phyloP scores from a whole-genome alignment of 345 rosid species.

The Carallia brachiata region DNA sequence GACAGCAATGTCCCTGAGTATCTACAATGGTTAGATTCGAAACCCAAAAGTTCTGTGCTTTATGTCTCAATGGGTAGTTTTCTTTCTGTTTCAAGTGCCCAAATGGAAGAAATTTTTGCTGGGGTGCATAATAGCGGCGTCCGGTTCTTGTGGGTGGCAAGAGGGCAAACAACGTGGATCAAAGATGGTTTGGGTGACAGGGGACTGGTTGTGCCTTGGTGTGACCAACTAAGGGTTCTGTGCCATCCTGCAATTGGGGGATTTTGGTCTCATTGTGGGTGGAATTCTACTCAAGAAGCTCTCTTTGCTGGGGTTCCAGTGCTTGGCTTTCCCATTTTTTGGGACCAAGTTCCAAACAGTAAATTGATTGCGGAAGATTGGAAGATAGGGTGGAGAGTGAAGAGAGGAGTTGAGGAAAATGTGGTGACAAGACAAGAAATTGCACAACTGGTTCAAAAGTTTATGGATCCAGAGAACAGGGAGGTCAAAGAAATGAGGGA shows the following conservation, averaged over 20 bases:
- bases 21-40: conserved; percentile 19
- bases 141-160: conserved; percentile 21
- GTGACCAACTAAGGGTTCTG: conserved; percentile 28
- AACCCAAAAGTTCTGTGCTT: conserved; percentile 23
- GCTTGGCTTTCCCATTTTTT: conserved; percentile 25
- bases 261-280: conserved; percentile 34
- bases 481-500: conserved; percentile 16
- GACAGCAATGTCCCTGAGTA: background rate
- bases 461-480: conserved; percentile 17
- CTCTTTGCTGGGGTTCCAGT: conserved; percentile 28
- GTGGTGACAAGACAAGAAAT: conserved; percentile 19
- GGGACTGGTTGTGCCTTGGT: conserved; percentile 28
- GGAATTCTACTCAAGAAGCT: conserved; percentile 30
- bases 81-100: conserved; percentile 21
- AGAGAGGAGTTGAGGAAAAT: background rate
- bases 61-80: conserved; percentile 33
- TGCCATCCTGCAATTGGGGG: conserved; percentile 29
- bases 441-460: conserved; percentile 12
- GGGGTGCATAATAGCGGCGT: conserved; percentile 18
- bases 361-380: conserved; percentile 24
- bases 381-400: conserved; percentile 28
- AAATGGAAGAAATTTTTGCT: conserved; percentile 18
- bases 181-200: background rate
- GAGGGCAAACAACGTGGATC: conserved; percentile 1
- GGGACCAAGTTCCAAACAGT: conserved; percentile 25